Evolutionary conservation across 2,329 filamentous ascomycete species (phyloP), one percentile per base, ranked within the genome.

Genomic region (Claviceps africana): DNA sequence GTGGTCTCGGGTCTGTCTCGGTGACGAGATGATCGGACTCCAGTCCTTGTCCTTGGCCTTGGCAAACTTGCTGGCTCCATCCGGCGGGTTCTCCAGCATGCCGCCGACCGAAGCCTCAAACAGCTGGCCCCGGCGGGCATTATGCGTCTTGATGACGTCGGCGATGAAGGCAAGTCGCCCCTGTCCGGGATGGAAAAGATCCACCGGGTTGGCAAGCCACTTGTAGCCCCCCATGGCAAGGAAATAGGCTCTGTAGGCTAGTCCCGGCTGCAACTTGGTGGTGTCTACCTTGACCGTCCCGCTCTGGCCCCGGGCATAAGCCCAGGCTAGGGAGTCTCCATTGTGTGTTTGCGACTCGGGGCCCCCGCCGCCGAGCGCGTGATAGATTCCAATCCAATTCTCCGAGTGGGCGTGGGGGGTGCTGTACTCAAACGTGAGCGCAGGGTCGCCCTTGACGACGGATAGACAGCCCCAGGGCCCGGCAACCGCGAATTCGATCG

Each of bases 371-470:
- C 61, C 63, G 1, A 58, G 60, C 11, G 60, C 55, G 39, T 59
- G 53, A 55, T 66, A 71, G 3, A 71, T 47, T 31, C 64, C 69
- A 22, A 71, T 57, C 69, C 69, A 72, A 55, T 71, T 71, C 17
- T 54, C 60, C 2, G 53, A 33, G 48, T 62, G 54, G 4, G 65
- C 54, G 3, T 56, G 44, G 0, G 56, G 39, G 0, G 66, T 69
- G 5, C 60, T 58, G 56, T 70, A 72, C 10, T 60, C 47, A 51
- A 71, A 68, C 0, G 67, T 70, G 46, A 66, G 62, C 11, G 55
- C 54, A 9, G 60, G 35, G 40, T 53, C 47, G 50, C 35, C 35
- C 13, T 37, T 35, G 13, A 31, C 35, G 1, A 57, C 47, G 28
- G 56, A 52, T 15, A 59, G 9, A 10, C 52, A 53, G 17, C 56